phyloP scores from a whole-genome alignment of 1,284 basidiomycete species.

The Sporisorium sorghi region DNA sequence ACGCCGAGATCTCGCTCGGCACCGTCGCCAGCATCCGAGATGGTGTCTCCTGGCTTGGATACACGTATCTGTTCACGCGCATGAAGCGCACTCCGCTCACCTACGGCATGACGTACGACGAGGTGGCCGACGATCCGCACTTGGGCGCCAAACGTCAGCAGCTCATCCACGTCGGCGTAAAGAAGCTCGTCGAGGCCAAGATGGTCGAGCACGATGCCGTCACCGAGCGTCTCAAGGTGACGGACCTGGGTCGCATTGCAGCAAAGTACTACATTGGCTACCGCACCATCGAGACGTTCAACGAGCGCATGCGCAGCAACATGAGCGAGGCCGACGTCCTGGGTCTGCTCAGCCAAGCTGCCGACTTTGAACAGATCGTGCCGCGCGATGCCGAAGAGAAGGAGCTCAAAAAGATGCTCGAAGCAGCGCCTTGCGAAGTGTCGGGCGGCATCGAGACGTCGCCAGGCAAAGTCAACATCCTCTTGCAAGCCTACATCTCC shows the following conservation, averaged over 20 bases:
- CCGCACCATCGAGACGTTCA: conserved; percentile 89
- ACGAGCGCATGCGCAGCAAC: conserved; percentile 79
- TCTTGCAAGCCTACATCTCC: conserved; percentile 92
- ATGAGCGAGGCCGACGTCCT: conserved; percentile 97
- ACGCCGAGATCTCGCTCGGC: conserved; percentile 94
- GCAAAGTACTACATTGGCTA: conserved; percentile 95
- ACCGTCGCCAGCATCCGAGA: conserved; percentile 90
- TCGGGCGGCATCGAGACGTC: conserved; percentile 82
- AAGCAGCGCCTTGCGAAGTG: conserved; percentile 71
- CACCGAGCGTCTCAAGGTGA: conserved; percentile 78
- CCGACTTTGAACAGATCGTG: conserved; percentile 97
- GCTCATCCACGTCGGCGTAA: conserved; percentile 79
- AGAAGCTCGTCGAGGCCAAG: conserved; percentile 77
- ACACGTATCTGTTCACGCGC: conserved; percentile 95
- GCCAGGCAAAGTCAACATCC: conserved; percentile 92
- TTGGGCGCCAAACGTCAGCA: conserved; percentile 81
- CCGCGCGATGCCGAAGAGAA: conserved; percentile 87
- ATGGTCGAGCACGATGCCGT: conserved; percentile 85
- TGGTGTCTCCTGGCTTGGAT: conserved; percentile 94
- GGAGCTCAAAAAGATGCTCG: conserved; percentile 82
- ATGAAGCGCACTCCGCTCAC: conserved; percentile 92
- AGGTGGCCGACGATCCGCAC: conserved; percentile 80
- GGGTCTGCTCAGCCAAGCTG: conserved; percentile 85
- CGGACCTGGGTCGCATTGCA: conserved; percentile 91
- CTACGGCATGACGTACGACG: conserved; percentile 84